Base-by-base conservation (phyloP, 441 rosid genomes). In the Eutrema salsugineum region DNA sequence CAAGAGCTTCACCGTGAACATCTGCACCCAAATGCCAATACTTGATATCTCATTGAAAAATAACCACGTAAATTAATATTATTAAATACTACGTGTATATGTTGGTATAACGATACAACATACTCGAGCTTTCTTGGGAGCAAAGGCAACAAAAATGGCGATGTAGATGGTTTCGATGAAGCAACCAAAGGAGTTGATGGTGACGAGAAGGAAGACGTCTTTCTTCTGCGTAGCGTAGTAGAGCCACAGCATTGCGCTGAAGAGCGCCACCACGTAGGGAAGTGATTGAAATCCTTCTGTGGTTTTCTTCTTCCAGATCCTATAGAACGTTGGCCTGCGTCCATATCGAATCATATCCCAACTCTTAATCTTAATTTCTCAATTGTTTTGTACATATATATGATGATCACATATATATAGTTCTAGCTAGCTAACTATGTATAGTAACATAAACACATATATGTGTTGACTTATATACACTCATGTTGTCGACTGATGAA, bases 211-310 rank as follows among this genome's bases (percentile, higher is more conserved):
- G 66, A 71, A 83, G 20, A 75, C 82, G 32, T 79, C 75, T 22
- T 78, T 14, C 59, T 84, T 80, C 65, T 70, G 71, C 11, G 66
- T 71, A 12, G 84, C 88, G 32, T 86, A 86, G 65, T 83, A 86
- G 3, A 84, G 71, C 91, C 91, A 86, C 53, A 81, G 78, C 83
- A 77, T 77, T 14, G 88, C 80, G 64, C 88, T 84, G 72, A 84
- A 78, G 48, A 83, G 84, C 0, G 81, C 74, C 28, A 70, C 83
- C 67, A 80, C 75, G 22, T 84, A 86, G 1, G 88, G 91, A 27
- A 86, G 46, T 50, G 84, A 81, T 4, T 81, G 78, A 40, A 84
- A 86, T 24, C 84, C 87, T 67, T 86, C 88, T 3, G 87, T 86
- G 1, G 88, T 84, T 72, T 84, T 84, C 78, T 77, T 84, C 82